Evolutionary conservation across 148 eudicot species (phyloP).

Genomic region (Pharnaceum exiguum): DNA sequence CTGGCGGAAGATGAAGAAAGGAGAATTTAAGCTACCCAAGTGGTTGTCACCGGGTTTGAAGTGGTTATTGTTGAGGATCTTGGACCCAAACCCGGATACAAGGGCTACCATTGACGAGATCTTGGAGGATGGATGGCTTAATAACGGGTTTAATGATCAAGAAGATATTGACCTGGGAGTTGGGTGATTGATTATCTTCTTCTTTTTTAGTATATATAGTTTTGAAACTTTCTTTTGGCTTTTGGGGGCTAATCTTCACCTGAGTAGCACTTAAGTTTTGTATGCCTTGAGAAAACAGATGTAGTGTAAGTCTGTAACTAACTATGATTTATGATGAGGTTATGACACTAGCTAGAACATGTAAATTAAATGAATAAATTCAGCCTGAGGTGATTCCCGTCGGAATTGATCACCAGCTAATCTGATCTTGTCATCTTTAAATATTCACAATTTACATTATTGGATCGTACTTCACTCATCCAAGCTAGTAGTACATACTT

Average conservation of each 20-base stretch:
- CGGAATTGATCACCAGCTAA: too few relatives aligned
- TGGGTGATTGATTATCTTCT: background rate
- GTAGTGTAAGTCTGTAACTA: too few relatives aligned
- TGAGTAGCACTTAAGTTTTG: too few relatives aligned
- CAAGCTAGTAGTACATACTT: too few relatives aligned
- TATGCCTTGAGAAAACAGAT: too few relatives aligned
- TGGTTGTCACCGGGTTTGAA: slow-evolving; percentile 58
- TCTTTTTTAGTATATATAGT: background rate
- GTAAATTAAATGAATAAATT: too few relatives aligned
- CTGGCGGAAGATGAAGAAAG: slow-evolving; percentile 57
- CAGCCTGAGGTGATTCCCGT: too few relatives aligned
- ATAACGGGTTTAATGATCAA: slow-evolving; percentile 34
- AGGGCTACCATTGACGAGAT: slow-evolving; percentile 62
- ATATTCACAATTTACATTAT: too few relatives aligned
- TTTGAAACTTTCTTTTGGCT: background rate
- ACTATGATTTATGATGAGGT: too few relatives aligned
- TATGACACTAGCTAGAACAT: too few relatives aligned
- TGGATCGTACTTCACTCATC: too few relatives aligned
- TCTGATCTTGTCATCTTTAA: too few relatives aligned
- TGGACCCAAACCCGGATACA: slow-evolving; percentile 64
- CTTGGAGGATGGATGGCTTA: slow-evolving; percentile 58
- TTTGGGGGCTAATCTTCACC: background rate
- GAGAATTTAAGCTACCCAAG: slow-evolving; percentile 54
- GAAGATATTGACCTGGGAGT: slow-evolving; percentile 1
- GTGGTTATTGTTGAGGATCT: slow-evolving; percentile 44